Conservation (phyloP, 352 stramenopile species). For the Nothophytophthora sp. region DNA sequence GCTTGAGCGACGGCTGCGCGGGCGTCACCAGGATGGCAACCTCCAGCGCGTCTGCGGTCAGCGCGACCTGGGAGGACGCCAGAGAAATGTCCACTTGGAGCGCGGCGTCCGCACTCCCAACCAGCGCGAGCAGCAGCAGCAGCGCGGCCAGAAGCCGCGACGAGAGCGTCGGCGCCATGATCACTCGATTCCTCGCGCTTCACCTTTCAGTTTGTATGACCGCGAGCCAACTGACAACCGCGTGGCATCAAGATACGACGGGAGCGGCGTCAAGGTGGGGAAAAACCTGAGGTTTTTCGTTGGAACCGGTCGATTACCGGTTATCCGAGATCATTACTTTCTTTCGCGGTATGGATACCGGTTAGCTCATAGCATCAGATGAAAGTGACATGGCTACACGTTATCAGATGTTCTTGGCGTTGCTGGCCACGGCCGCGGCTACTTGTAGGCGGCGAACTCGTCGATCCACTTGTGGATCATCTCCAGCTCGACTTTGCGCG, state of each 20-base stretch:
- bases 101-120: constrained; percentile 29
- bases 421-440: too few species aligned
- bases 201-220: constrained; percentile 16
- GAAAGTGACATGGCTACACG: constrained; percentile 10
- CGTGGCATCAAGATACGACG: constrained; percentile 11
- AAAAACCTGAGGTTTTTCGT: too few species aligned
- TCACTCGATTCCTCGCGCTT: constrained; percentile 2
- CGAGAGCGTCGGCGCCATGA: constrained; percentile 24
- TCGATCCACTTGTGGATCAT: constrained; percentile 87
- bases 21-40: constrained; percentile 59
- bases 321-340: too few species aligned
- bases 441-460: constrained; percentile 54
- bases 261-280: too few species aligned
- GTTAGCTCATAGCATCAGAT: too few species aligned
- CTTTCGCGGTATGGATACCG: too few species aligned
- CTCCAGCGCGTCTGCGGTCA: constrained; percentile 41
- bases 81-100: constrained; percentile 46
- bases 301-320: too few species aligned
- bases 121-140: constrained; percentile 23
- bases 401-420: constrained; percentile 9
- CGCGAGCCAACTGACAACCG: constrained; percentile 19
- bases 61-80: constrained; percentile 45
- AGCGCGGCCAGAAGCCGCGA: constrained; percentile 23
- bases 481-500: constrained; percentile 74
- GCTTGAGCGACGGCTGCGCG: constrained; percentile 50